Percentiles rank a stretch among this genome's conserved stretches.
These are phyloP conservation scores for Colletotrichum spaethianum DNA, from an alignment of 2,329 filamentous ascomycete species.

Conservation along the genomic window DNA sequence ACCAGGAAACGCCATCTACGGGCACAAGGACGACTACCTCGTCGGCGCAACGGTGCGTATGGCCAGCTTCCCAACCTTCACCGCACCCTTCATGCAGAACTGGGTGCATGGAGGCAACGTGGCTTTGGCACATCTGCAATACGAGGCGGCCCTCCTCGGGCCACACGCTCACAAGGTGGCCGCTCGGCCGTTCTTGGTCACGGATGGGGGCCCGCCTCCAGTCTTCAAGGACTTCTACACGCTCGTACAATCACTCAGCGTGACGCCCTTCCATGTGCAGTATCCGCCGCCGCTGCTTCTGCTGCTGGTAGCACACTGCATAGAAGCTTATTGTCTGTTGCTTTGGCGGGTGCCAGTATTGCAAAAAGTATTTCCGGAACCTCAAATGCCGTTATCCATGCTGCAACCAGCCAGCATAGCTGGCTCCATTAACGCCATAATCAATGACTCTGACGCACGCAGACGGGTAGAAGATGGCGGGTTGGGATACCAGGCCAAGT, in stretches of 20 bases:
- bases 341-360: slow-evolving; percentile 46
- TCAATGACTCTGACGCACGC: slow-evolving; percentile 55
- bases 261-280: slow-evolving; percentile 50
- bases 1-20: slow-evolving; percentile 68
- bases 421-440: slow-evolving; percentile 53
- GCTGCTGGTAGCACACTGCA: slow-evolving; percentile 54
- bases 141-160: slow-evolving; percentile 64
- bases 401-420: slow-evolving; percentile 59
- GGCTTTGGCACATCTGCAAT: slow-evolving; percentile 66
- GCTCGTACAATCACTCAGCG: slow-evolving; percentile 49
- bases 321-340: slow-evolving; percentile 54
- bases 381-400: slow-evolving; percentile 51
- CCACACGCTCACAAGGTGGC: slow-evolving; percentile 53
- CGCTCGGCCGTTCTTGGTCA: slow-evolving; percentile 65
- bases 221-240: slow-evolving; percentile 57
- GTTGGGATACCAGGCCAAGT: slow-evolving; percentile 56
- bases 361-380: slow-evolving; percentile 49
- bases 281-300: slow-evolving; percentile 54
- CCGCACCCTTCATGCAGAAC: slow-evolving; percentile 61
- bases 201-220: slow-evolving; percentile 63
- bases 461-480: slow-evolving; percentile 56
- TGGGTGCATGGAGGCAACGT: slow-evolving; percentile 67
- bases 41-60: slow-evolving; percentile 56
- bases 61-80: slow-evolving; percentile 59
- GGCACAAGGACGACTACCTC: slow-evolving; percentile 60